Evolutionary conservation across 1,284 basidiomycete species (phyloP).

Genomic region (Ustilago esculenta): DNA sequence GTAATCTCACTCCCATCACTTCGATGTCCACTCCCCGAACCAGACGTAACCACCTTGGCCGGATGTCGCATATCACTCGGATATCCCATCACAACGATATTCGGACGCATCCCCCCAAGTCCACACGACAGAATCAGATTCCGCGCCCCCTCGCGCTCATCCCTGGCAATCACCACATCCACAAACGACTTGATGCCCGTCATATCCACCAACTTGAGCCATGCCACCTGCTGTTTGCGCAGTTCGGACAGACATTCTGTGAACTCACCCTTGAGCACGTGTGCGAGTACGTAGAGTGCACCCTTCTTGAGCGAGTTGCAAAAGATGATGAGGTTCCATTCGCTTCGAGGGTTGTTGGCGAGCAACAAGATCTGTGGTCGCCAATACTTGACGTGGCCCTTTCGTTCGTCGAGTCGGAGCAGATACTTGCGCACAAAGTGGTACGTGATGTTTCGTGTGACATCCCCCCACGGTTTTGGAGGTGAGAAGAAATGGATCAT

Average conservation of each 20-base stretch:
- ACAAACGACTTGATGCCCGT: conserved; percentile 65
- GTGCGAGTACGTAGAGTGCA: conserved; percentile 64
- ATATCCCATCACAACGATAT: conserved; percentile 65
- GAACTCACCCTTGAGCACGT: conserved; percentile 66
- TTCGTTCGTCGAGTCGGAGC: conserved; percentile 64
- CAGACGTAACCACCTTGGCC: conserved; percentile 33
- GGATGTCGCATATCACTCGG: conserved; percentile 58
- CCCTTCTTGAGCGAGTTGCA: conserved; percentile 67
- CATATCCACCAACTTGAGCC: conserved; percentile 66
- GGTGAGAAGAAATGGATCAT: conserved; percentile 64
- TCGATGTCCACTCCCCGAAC: conserved; percentile 19
- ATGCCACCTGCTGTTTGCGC: conserved; percentile 62
- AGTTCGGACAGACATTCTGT: conserved; percentile 62
- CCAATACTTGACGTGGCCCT: conserved; percentile 67
- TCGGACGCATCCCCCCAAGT: conserved; percentile 66
- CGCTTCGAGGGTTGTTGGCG: conserved; percentile 64
- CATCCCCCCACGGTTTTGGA: conserved; percentile 66
- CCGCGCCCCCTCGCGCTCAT: conserved; percentile 64
- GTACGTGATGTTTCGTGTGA: conserved; percentile 65
- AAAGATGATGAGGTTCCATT: conserved; percentile 67
- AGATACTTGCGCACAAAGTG: conserved; percentile 66
- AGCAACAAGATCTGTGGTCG: conserved; percentile 65
- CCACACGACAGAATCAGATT: conserved; percentile 64
- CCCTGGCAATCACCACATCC: conserved; percentile 63
- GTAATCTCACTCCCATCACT: conserved; percentile 60